These are phyloP conservation scores for Maudiozyma barnettii DNA, from an alignment of 805 yeast species.

Conservation along the genomic window DNA sequence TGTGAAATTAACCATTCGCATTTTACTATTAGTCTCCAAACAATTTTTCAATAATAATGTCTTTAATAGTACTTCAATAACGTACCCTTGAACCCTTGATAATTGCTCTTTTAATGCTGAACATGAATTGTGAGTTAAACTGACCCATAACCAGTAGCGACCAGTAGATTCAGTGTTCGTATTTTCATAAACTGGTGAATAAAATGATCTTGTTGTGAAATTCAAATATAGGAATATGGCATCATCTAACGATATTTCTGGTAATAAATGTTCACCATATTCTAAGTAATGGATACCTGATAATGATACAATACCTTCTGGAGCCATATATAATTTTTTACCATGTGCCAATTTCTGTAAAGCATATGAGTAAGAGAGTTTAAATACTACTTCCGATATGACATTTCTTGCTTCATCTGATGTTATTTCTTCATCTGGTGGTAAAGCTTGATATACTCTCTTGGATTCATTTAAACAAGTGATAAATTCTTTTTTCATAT, in stretches of 20 bases:
- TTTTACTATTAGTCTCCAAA: constrained; percentile 29
- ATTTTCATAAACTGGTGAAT: constrained; percentile 16
- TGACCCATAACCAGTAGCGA: constrained; percentile 32
- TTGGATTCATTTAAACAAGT: constrained; percentile 31
- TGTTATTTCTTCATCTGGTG: constrained; percentile 22
- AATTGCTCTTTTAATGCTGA: constrained; percentile 12
- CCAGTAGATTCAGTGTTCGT: constrained; percentile 22
- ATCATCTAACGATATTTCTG: constrained; percentile 16
- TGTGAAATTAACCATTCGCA: constrained; percentile 42
- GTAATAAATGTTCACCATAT: constrained; percentile 11
- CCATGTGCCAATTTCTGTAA: constrained; percentile 24
- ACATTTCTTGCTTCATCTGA: constrained; percentile 26
- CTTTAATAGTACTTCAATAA: constrained; percentile 34
- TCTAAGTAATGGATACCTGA: constrained; percentile 19
- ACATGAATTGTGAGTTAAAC: constrained; percentile 20
- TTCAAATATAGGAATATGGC: constrained; percentile 37
- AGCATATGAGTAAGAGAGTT: constrained; percentile 30
- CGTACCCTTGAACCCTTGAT: constrained; percentile 24
- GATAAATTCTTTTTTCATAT: constrained; percentile 35
- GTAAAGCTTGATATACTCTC: constrained; percentile 33
- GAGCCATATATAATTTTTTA: constrained; percentile 24
- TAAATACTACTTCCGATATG: constrained; percentile 30
- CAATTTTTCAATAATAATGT: constrained; percentile 33
- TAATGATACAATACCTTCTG: constrained; percentile 28
- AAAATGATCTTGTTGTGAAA: constrained; percentile 33